phyloP scores from a whole-genome alignment of 31 red algal species.

The Asparagopsis taxiformis region DNA sequence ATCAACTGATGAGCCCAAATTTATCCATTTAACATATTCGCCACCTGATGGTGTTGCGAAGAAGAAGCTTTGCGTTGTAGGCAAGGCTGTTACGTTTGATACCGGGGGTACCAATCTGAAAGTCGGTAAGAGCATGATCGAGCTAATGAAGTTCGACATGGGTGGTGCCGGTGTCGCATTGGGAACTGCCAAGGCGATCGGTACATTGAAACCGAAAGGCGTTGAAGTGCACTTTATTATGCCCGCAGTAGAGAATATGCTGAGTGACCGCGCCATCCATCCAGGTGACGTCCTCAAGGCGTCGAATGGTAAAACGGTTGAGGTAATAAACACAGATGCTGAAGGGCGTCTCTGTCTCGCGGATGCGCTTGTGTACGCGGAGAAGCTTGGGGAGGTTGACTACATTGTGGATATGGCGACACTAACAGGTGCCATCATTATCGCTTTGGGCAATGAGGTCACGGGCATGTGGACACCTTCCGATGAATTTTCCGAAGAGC shows the following conservation, averaged over 20 bases:
- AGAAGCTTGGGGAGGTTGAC: slow-evolving; percentile 65
- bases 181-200: slow-evolving; percentile 81
- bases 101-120: slow-evolving; percentile 95
- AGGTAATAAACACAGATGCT: slow-evolving; percentile 97
- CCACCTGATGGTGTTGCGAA: slow-evolving; percentile 24
- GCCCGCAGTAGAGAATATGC: slow-evolving; percentile 88
- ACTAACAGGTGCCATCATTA: slow-evolving; percentile 86
- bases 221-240: slow-evolving; percentile 85
- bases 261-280: slow-evolving; percentile 74
- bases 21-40: slow-evolving; percentile 92
- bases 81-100: slow-evolving; percentile 95
- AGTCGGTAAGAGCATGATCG: slow-evolving; percentile 72
- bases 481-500: slow-evolving; percentile 53
- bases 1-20: slow-evolving; percentile 82
- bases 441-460: slow-evolving; percentile 83
- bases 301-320: slow-evolving; percentile 90
- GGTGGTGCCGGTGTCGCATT: slow-evolving; percentile 86
- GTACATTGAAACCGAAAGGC: slow-evolving; percentile 64
- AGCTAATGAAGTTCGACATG: slow-evolving; percentile 99
- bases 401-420: slow-evolving; percentile 89
- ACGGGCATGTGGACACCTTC: slow-evolving; percentile 68
- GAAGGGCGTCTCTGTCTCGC: slow-evolving; percentile 93
- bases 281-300: slow-evolving; percentile 90
- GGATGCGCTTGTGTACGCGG: slow-evolving; percentile 92
- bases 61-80: slow-evolving; percentile 81